These are phyloP conservation scores for Hylodesmum podocarpum DNA, from an alignment of 306 rosid genomes.

Conservation along the genomic window DNA sequence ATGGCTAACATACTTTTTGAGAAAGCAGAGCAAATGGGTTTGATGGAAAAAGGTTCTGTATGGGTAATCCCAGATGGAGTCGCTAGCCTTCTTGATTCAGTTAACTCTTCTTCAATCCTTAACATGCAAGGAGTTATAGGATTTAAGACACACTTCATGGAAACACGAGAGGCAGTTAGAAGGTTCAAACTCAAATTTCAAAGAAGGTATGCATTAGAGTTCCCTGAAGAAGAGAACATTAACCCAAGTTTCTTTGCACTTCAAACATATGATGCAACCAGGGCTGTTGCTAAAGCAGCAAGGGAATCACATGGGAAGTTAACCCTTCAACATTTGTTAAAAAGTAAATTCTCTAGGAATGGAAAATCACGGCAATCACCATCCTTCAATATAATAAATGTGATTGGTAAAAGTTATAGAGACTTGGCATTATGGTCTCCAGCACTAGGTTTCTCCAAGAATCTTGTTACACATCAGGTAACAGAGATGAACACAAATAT, in stretches of 20 bases:
- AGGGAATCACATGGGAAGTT: conserved; percentile 27
- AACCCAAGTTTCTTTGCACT: conserved; percentile 57
- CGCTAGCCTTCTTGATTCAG: conserved; percentile 48
- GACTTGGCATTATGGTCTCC: conserved; percentile 59
- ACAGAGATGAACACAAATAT: neutral
- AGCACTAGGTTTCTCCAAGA: conserved; percentile 39
- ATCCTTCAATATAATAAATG: conserved; percentile 46
- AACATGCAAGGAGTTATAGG: conserved; percentile 66
- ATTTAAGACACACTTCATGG: conserved; percentile 37
- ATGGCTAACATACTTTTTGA: conserved; percentile 37
- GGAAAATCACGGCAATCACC: conserved; percentile 31
- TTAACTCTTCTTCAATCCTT: conserved; percentile 36
- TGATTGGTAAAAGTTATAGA: conserved; percentile 51
- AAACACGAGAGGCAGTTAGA: conserved; percentile 18
- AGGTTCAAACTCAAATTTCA: conserved; percentile 47
- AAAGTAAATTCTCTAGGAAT: conserved; percentile 29
- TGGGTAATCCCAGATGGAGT: conserved; percentile 59
- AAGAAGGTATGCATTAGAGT: conserved; percentile 31
- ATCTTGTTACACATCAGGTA: neutral
- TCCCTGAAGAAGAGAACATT: conserved; percentile 52
- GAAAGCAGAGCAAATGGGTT: conserved; percentile 49
- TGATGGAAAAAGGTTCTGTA: conserved; percentile 58
- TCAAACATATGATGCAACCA: conserved; percentile 56
- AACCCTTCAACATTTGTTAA: conserved; percentile 1
- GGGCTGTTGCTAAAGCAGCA: conserved; percentile 31